Conservation (phyloP, 768 basidiomycete species). For the Fomitopsis serialis region DNA sequence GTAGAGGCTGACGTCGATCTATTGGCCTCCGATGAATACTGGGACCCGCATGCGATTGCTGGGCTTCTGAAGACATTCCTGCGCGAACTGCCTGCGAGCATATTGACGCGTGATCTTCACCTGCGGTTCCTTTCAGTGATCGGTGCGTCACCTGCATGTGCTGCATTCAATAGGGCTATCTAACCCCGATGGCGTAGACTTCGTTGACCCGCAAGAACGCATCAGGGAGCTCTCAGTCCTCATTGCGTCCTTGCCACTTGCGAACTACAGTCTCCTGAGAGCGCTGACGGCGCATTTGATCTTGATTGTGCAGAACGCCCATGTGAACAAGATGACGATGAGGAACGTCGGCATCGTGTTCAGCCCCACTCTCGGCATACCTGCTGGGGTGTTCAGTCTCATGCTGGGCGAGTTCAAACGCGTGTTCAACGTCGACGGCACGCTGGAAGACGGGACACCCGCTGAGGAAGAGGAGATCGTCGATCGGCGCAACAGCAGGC, state of each 20-base stretch:
- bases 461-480: conserved; percentile 19
- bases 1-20: conserved; percentile 96
- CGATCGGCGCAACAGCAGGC: conserved; percentile 73
- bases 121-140: conserved; percentile 88
- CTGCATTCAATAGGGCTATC: conserved; percentile 3
- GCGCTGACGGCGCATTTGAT: conserved; percentile 95
- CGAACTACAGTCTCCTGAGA: conserved; percentile 91
- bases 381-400: conserved; percentile 93
- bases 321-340: conserved; percentile 96
- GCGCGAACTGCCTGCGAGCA: conserved; percentile 88
- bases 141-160: conserved; percentile 46
- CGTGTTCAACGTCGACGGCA: conserved; percentile 79
- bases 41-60: conserved; percentile 97
- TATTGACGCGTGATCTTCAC: conserved; percentile 90
- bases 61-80: conserved; percentile 91
- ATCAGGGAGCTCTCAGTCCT: conserved; percentile 83
- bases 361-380: conserved; percentile 94
- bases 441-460: conserved; percentile 23
- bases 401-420: conserved; percentile 92
- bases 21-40: conserved; percentile 81
- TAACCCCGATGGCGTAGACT: conserved; percentile 50
- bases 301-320: conserved; percentile 86
- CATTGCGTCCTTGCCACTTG: conserved; percentile 81
- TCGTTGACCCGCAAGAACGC: conserved; percentile 82
- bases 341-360: conserved; percentile 98